A percentile compares a stretch with the other conserved stretches of the same genome.
Evolutionary conservation across 2,329 filamentous ascomycete species (phyloP).

Genomic region (Trichoderma atrobrunneum): DNA sequence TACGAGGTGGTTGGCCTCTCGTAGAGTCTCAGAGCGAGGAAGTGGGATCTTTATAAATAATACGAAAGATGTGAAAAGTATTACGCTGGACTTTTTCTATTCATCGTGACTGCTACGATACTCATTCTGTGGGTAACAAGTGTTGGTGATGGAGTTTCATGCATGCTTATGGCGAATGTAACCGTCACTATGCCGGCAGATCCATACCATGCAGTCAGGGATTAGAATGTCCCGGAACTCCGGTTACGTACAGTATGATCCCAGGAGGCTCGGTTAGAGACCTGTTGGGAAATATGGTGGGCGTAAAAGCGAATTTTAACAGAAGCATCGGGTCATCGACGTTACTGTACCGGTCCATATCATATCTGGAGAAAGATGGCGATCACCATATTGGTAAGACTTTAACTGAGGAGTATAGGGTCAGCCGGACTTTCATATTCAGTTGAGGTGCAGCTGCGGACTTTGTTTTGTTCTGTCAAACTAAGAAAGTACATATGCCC

Average conservation of each 20-base stretch:
- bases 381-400: no score
- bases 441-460: no score
- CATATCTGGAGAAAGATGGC: no score
- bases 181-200: not conserved
- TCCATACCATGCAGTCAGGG: not conserved
- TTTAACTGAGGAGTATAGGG: no score
- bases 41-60: not conserved
- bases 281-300: not conserved
- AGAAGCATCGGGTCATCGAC: not conserved
- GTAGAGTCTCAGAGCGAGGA: not conserved
- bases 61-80: not conserved
- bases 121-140: not conserved
- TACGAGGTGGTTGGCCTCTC: conserved; percentile 6
- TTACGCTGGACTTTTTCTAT: not conserved
- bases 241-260: not conserved
- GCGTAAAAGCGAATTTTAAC: not conserved
- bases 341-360: no score
- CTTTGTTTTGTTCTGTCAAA: no score
- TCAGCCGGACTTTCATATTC: no score
- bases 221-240: not conserved
- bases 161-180: not conserved
- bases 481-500: not conserved
- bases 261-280: not conserved
- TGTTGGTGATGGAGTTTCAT: not conserved
- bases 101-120: not conserved